Percentiles rank a stretch among this genome's conserved stretches.
These are phyloP conservation scores for Helichrysum umbraculigerum DNA, from an alignment of 129 eudicot species.

Conservation along the genomic window DNA sequence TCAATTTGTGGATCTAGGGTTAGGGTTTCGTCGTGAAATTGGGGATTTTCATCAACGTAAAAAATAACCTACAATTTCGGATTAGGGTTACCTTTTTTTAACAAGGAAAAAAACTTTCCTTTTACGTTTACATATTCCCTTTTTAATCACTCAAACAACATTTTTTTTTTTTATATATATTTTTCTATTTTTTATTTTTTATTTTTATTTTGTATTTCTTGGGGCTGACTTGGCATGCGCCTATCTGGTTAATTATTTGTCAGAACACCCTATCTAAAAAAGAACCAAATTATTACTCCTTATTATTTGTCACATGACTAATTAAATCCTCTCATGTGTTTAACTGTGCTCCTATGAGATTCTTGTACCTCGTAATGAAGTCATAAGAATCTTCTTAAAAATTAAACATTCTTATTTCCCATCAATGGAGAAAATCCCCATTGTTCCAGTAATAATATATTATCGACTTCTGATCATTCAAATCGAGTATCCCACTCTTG, in stretches of 20 bases:
- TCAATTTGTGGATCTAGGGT: conserved; percentile 44
- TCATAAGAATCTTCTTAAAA: conserved; percentile 3
- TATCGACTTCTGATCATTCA: too few species aligned
- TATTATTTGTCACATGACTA: conserved; percentile 14
- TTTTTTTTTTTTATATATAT: not conserved
- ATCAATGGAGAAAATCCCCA: too few species aligned
- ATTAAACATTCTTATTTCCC: not conserved
- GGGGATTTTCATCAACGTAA: not conserved
- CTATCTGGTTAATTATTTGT: not conserved
- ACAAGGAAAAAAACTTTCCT: not conserved
- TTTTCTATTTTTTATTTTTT: not conserved
- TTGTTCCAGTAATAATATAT: too few species aligned
- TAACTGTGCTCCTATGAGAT: conserved; percentile 12
- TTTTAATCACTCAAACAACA: not conserved
- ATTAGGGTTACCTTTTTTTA: not conserved
- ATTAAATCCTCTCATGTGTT: not conserved
- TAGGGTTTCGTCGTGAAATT: conserved; percentile 11
- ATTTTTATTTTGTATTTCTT: not conserved
- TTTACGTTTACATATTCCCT: too few species aligned
- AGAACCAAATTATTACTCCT: not conserved
- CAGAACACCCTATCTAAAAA: not conserved
- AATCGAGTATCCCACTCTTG: too few species aligned
- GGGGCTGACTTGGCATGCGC: conserved; percentile 12
- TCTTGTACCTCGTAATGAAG: conserved; percentile 9
- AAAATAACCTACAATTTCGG: not conserved